Base-by-base conservation (phyloP, 768 basidiomycete genomes). In the Kwoniella sp. region DNA sequence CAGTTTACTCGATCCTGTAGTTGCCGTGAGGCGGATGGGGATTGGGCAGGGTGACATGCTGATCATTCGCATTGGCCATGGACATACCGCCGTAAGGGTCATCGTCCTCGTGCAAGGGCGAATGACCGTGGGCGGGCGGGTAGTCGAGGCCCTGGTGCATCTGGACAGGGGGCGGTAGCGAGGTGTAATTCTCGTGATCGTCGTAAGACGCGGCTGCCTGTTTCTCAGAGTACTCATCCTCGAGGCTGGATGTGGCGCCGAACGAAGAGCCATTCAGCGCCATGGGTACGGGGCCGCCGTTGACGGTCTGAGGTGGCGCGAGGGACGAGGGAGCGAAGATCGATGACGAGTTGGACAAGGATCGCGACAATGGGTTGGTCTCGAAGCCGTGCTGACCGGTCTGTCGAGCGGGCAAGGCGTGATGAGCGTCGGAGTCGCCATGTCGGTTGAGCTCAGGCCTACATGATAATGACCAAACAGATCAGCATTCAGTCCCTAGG, bases 391-490 rank as follows among this genome's bases (percentile, higher is more conserved):
- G 77, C 55, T 78, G 67, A 20, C 79, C 79, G 8, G 79, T 80
- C 29, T 71, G 65, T 50, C 75, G 60, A 5, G 77, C 79, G 3
- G 79, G 79, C 5, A 80, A 62, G 26, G 79, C 76, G 58, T 77
- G 72, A 41, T 75, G 71, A n/a, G 72, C 71, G 37, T 67, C 63
- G 0, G 75, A 72, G 53, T 80, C 77, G 22, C 79, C 79, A 62
- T 80, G 79, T 56, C 73, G 63, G 61, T 80, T 79, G 17, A 80
- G 70, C 54, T 80, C 79, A 25, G 79, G 79, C 77, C 72, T 73
- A 54, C 34, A 30, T 25, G 20, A n/a, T 0, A 22, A 17, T 48
- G 20, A 7, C 55, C 3, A 22, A n/a, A 31, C 17, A 7, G n/a
- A 47, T 63, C 58, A 67, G 37, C 23, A 38, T 23, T 9, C 38